Percentiles rank a stretch among this genome's conserved stretches.
Conservation (phyloP, 1,284 basidiomycete genomes). For the Papiliotrema fonsecae region DNA sequence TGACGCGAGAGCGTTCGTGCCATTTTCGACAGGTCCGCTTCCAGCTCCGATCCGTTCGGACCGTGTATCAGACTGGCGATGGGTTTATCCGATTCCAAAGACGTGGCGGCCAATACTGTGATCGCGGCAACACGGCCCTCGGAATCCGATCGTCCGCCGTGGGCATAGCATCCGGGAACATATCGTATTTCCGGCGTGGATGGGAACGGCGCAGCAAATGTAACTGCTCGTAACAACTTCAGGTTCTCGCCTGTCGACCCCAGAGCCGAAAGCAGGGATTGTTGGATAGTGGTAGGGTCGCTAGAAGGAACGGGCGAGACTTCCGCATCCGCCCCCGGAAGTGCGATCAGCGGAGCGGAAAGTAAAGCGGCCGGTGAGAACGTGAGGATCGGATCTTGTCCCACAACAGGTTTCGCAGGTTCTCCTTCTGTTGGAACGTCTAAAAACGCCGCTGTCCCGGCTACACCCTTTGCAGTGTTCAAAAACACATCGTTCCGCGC, state of each 20-base stretch:
- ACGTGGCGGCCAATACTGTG: conserved; percentile 59
- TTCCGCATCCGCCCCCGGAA: conserved; percentile 34
- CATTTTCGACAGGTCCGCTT: conserved; percentile 59
- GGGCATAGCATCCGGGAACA: conserved; percentile 73
- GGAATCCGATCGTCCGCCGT: conserved; percentile 56
- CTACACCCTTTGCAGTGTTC: conserved; percentile 70
- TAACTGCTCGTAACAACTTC: conserved; percentile 65
- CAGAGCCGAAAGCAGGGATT: conserved; percentile 72
- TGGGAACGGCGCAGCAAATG: conserved; percentile 61
- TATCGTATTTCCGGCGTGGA: conserved; percentile 52
- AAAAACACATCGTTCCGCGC: conserved; percentile 80
- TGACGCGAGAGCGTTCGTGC: conserved; percentile 76
- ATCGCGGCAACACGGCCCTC: conserved; percentile 70
- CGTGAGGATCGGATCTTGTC: conserved; percentile 42
- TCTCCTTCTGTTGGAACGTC: conserved; percentile 51
- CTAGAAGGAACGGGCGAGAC: conserved; percentile 19
- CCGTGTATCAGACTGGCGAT: conserved; percentile 37
- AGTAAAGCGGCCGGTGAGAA: conserved; percentile 56
- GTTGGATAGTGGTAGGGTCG: conserved; percentile 57
- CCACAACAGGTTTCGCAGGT: conserved; percentile 17
- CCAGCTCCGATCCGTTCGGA: conserved; percentile 47
- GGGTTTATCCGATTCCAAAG: conserved; percentile 31
- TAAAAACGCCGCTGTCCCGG: conserved; percentile 79
- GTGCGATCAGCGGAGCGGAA: conserved; percentile 64
- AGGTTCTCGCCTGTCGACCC: conserved; percentile 89